Evolutionary conservation across 805 yeast genomes (phyloP).

Genomic region (Torulaspora microellipsoides): DNA sequence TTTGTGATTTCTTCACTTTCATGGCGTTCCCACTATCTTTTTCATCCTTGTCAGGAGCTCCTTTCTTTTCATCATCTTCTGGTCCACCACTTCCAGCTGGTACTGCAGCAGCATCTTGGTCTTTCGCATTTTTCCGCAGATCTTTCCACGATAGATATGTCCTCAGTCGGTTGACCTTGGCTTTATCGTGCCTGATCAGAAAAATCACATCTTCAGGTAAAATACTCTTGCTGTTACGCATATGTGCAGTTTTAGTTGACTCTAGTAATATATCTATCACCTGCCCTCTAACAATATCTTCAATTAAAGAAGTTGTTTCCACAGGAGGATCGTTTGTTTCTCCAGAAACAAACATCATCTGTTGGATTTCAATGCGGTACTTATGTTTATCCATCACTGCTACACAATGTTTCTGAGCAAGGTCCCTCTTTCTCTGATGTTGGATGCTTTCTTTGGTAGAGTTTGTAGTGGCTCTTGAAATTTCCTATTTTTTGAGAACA

Average conservation of each 20-base stretch:
- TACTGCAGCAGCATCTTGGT: conserved; percentile 58
- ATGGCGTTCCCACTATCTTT: conserved; percentile 42
- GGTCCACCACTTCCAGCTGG: conserved; percentile 47
- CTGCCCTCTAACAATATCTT: conserved; percentile 92
- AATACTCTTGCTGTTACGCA: conserved; percentile 77
- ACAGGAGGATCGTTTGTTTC: conserved; percentile 92
- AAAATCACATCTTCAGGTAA: conserved; percentile 92
- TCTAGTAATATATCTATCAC: conserved; percentile 81
- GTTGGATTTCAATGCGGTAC: conserved; percentile 90
- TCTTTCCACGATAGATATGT: conserved; percentile 97
- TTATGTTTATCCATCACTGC: conserved; percentile 48
- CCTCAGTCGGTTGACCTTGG: conserved; percentile 85
- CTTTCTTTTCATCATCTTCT: conserved; percentile 36
- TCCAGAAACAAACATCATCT: conserved; percentile 98
- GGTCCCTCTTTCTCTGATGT: not conserved
- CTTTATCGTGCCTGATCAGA: conserved; percentile 85
- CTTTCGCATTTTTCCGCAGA: conserved; percentile 76
- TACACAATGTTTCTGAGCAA: conserved; percentile 13
- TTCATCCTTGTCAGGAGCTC: conserved; percentile 35
- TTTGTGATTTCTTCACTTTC: conserved; percentile 67
- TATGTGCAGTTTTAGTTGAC: conserved; percentile 70
- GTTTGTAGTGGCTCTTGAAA: not conserved
- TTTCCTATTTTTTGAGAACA: not conserved
- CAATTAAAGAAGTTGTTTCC: conserved; percentile 87
- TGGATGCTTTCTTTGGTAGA: not conserved